Evolutionary conservation across 2,329 filamentous ascomycete species (phyloP).

Genomic region (Colletotrichum viniferum): DNA sequence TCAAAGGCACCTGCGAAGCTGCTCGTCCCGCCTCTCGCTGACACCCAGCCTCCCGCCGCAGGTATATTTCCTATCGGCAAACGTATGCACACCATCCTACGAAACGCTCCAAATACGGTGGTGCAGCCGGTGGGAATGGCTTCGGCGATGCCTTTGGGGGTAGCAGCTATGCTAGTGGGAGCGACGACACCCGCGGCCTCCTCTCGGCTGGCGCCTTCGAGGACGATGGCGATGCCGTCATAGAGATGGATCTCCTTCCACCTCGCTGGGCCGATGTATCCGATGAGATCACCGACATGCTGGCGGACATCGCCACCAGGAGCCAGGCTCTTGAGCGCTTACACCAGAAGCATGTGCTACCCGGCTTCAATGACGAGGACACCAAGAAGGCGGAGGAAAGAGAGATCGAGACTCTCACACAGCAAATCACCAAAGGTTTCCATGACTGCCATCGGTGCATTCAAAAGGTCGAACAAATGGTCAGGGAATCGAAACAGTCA

Average conservation of each 20-base stretch:
- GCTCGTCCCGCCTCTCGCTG: constrained; percentile 25
- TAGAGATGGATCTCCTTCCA: constrained; percentile 97
- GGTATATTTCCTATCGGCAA: constrained; percentile 98
- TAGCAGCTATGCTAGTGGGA: constrained; percentile 41
- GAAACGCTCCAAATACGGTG: constrained; percentile 77
- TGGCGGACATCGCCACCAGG: constrained; percentile 81
- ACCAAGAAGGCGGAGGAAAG: constrained; percentile 85
- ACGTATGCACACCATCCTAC: constrained; percentile 95
- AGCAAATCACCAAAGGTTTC: constrained; percentile 87
- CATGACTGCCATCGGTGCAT: constrained; percentile 90
- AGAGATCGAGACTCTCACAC: constrained; percentile 89
- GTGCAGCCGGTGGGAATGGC: constrained; percentile 56
- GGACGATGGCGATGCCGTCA: constrained; percentile 91
- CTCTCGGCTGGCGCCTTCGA: constrained; percentile 79
- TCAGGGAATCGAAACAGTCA: constrained; percentile 76
- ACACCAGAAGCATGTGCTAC: constrained; percentile 95
- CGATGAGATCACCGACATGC: constrained; percentile 86
- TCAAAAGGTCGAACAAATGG: constrained; percentile 85
- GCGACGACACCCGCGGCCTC: constrained; percentile 73
- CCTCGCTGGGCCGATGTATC: constrained; percentile 95
- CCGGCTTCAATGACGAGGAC: constrained; percentile 95
- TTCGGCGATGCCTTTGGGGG: constrained; percentile 62
- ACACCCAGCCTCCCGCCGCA: constrained; percentile 43
- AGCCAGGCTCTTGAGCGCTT: constrained; percentile 86
- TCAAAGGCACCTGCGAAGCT: background rate